Percentiles rank a stretch among this genome's conserved stretches.
Evolutionary conservation across 2,329 filamentous ascomycete species (phyloP).

Genomic region (Colletotrichum sp.): DNA sequence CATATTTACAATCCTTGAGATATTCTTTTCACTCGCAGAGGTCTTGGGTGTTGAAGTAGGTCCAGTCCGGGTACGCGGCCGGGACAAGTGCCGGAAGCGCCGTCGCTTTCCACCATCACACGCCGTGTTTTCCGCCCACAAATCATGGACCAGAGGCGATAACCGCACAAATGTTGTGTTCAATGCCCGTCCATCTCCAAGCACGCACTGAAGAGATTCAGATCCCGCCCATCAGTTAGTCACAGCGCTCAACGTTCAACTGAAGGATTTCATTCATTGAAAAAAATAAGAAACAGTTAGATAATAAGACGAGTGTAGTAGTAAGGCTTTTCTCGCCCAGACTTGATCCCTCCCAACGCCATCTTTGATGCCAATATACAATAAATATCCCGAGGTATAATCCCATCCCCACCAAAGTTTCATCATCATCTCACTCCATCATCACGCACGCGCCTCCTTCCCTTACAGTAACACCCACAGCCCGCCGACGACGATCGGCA

Average conservation of each 20-base stretch:
- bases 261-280: neutral
- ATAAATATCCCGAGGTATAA: slow-evolving; percentile 8
- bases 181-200: too few species aligned
- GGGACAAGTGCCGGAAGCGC: neutral
- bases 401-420: neutral
- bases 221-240: too few species aligned
- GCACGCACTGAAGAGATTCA: too few species aligned
- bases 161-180: too few species aligned
- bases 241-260: rapidly evolving
- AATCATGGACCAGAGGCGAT: neutral
- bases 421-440: neutral
- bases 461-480: slow-evolving; percentile 42
- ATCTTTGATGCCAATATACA: slow-evolving; percentile 23
- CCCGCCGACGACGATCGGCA: slow-evolving; percentile 44
- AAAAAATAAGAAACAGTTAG: neutral
- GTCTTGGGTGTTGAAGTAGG: too few species aligned
- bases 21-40: neutral
- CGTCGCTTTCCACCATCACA: neutral
- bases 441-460: slow-evolving; percentile 5
- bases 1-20: neutral
- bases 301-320: neutral
- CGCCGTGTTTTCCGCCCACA: rapidly evolving
- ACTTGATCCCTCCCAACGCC: neutral
- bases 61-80: neutral
- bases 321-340: neutral